Evolutionary conservation across 371 early-diverging fungal species (phyloP), one percentile per base, ranked within the genome.

Genomic region (Mucor racemosus): DNA sequence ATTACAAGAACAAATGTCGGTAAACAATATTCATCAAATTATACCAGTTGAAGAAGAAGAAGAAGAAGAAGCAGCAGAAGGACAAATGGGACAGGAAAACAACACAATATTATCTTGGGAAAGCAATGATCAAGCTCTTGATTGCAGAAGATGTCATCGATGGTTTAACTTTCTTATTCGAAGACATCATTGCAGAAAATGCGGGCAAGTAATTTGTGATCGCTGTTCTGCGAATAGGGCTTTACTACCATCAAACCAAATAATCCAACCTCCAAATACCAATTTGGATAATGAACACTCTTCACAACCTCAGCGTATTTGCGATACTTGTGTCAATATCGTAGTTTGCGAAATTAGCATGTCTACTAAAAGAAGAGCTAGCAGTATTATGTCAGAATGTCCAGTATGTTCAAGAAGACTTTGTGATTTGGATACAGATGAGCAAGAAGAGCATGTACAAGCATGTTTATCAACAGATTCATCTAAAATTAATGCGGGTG

Each of bases 401-500:
- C 96, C 96, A 39, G 94, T 92, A 5, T 95, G 96, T 73, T 81
- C 80, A 19, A 67, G 61, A 11, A 35, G 64, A 11, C 66, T 92
- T 40, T 71, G 70, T 9, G 78, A 83, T 10, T 61, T 80, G 63
- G 69, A 72, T 19, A 69, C 21, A 10, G 17, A 78, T n/a, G 86
- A 84, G 1, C 91, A 91, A 75, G 96, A 95, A 67, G 76, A 83
- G 0, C 96, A 95, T 80, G 86, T 94, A 10, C 86, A 88, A n/a
- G 77, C 78, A 0, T 95, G 96, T 68, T 69, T 94, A 11, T 80
- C 80, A 13, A 78, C 67, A 53, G 79, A 80, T 13, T 15, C 40
- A 9, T 21, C 54, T 7, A 48, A 48, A 15, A 76, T 74, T 41
- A 72, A 77, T 14, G 77, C 88, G 41, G 84, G 79, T 33, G 85